Evolutionary conservation across 2,329 filamentous ascomycete species (phyloP).

Genomic region (Phaeosphaeria sp.): DNA sequence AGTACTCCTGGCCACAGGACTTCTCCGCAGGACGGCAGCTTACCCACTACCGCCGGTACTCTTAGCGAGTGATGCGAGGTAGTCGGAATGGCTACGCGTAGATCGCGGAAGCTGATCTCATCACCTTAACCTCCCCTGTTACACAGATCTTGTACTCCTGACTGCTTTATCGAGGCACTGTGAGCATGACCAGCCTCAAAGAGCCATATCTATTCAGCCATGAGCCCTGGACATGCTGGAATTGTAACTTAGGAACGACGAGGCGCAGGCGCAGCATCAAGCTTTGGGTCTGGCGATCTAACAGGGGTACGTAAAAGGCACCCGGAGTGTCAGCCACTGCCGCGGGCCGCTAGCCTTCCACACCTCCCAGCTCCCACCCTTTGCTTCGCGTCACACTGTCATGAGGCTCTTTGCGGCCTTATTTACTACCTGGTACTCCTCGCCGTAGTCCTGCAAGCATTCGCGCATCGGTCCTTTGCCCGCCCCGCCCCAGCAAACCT

Average conservation of each 20-base stretch:
- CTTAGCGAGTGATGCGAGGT: slow-evolving; percentile 6
- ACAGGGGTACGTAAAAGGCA: slow-evolving; percentile 23
- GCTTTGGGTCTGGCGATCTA: slow-evolving; percentile 1
- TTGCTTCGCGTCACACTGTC: slow-evolving; percentile 19
- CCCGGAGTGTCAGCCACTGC: slow-evolving; percentile 35
- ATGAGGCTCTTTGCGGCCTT: slow-evolving; percentile 38
- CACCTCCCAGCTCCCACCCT: slow-evolving; percentile 12
- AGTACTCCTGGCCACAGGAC: background rate
- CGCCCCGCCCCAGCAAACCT: background rate
- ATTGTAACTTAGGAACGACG: background rate
- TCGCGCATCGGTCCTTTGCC: background rate
- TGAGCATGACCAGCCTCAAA: background rate
- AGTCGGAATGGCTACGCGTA: slow-evolving; percentile 7
- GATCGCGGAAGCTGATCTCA: slow-evolving; percentile 34
- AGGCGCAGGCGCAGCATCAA: slow-evolving; percentile 4
- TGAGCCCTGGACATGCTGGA: background rate
- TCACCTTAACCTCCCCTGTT: slow-evolving; percentile 18
- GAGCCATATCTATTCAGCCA: background rate
- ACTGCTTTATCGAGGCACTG: background rate
- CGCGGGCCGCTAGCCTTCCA: slow-evolving; percentile 24
- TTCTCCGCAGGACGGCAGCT: background rate
- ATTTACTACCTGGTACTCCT: slow-evolving; percentile 17
- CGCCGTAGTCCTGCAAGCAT: slow-evolving; percentile 9
- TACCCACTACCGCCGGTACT: background rate
- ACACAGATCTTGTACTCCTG: slow-evolving; percentile 5